phyloP scores from a whole-genome alignment of 306 rosid genomes.

The Fragaria iinumae region DNA sequence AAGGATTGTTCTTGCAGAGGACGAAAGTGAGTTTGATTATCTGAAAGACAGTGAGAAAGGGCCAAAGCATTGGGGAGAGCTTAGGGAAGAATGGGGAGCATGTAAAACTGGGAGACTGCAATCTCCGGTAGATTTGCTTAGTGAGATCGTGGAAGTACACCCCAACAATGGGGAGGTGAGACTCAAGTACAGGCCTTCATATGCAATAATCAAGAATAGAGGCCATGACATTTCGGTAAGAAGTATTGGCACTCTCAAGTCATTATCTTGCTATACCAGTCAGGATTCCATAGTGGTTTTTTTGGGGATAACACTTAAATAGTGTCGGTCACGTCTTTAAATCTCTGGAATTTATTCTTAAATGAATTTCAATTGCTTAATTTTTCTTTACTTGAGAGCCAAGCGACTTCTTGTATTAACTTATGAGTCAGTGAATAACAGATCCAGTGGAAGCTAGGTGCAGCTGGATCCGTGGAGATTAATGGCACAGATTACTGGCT shows the following conservation, averaged over 20 bases:
- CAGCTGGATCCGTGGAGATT: slow-evolving; percentile 36
- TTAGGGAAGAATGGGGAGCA: slow-evolving; percentile 36
- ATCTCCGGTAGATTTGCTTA: slow-evolving; percentile 29
- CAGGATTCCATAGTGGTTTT: not conserved
- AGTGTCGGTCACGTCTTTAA: too few relatives aligned
- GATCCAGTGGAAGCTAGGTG: slow-evolving; percentile 35
- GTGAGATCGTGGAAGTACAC: not conserved
- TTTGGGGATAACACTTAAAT: not conserved
- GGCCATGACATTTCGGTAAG: slow-evolving; percentile 36
- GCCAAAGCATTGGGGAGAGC: slow-evolving; percentile 40
- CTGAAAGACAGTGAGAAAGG: slow-evolving; percentile 25
- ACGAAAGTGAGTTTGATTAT: slow-evolving; percentile 32
- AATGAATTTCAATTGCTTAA: not conserved
- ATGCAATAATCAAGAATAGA: slow-evolving; percentile 32
- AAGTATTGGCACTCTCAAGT: not conserved
- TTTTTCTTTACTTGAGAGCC: not conserved
- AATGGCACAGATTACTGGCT: slow-evolving; percentile 29
- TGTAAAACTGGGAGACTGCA: slow-evolving; percentile 36
- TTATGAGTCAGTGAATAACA: slow-evolving; percentile 3
- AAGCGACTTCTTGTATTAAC: not conserved
- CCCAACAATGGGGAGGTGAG: not conserved
- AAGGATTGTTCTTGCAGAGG: slow-evolving; percentile 23
- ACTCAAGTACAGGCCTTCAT: slow-evolving; percentile 19
- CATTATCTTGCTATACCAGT: not conserved
- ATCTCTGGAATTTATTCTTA: too few relatives aligned